Evolutionary conservation across 140 eudicot genomes (phyloP).

Genomic region (Erigeron philadelphicus): DNA sequence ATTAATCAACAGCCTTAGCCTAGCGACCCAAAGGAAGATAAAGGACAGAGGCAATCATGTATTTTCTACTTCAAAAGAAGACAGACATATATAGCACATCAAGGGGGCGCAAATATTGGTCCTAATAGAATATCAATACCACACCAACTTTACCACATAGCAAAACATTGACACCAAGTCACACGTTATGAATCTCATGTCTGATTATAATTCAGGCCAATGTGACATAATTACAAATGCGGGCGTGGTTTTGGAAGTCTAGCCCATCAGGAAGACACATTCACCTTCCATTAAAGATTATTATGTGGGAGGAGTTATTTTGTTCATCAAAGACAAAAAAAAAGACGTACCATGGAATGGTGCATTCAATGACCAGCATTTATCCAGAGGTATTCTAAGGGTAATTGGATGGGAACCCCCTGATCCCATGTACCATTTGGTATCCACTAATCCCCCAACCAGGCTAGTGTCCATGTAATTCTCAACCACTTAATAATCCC

Average conservation of each 20-base stretch:
- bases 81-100: not conserved
- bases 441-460: too few species aligned
- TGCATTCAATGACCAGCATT: constrained; percentile 15
- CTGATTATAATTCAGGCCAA: constrained; percentile 3
- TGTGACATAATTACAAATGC: not conserved
- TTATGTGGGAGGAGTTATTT: not conserved
- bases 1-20: not conserved
- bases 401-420: too few species aligned
- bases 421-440: too few species aligned
- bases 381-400: too few species aligned
- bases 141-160: too few species aligned
- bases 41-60: not conserved
- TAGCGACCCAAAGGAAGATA: not conserved
- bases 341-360: not conserved
- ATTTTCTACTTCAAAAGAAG: not conserved
- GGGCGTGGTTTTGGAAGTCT: not conserved
- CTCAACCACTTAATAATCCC: too few species aligned
- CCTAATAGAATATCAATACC: not conserved
- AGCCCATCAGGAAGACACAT: not conserved
- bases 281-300: not conserved
- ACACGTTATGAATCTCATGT: not conserved
- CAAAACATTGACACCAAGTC: not conserved
- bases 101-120: not conserved
- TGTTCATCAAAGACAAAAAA: not conserved
- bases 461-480: too few species aligned